Evolutionary conservation across 805 yeast species (phyloP), one percentile per base, ranked within the genome.

Genomic region (Vanderwaltozyma verrucispora): DNA sequence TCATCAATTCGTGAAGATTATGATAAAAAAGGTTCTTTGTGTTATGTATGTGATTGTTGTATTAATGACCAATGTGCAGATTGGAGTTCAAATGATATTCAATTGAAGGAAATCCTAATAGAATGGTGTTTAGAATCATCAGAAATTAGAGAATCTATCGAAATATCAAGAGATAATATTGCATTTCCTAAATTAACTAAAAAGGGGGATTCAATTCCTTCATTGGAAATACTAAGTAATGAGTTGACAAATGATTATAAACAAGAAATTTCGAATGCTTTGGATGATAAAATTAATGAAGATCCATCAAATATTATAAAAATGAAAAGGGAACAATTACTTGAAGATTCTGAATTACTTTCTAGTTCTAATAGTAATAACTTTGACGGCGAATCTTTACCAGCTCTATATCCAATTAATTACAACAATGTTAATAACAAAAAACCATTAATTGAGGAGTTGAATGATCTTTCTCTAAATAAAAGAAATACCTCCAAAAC

Each of bases 81-180:
- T 30, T 78, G 88, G 80, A 69, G 78, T 24, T 65, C 71, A 30
- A 48, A 68, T 29, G 80, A 78, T 44, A 46, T 61, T 1, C 81
- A 81, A 35, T 65, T 86, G 38, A 66, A 75, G 41, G 67, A 75
- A 33, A 78, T 86, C 12, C 54, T 84, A 34, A 71, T 81, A 6
- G 95, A 85, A 53, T 85, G 95, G 81, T 80, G 94, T 49, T 55
- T 86, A 29, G 94, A 85, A 51, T 72, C 87, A 10, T 75, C 83
- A 3, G 95, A 85, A 53, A 61, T 77, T 41, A 50, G 69, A 19
- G 63, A 60, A 13, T 63, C 67, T 34, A 54, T 76, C 2, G 57
- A 63, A 4, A 64, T 87, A 14, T 82, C 80, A 38, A 62, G 95
- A 37, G 80, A 78, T 36, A 54, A 54, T 27, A 64, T 75, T 33